Evolutionary conservation across 768 basidiomycete species (phyloP), one percentile per base, ranked within the genome.

Genomic region (Suillus luteus): DNA sequence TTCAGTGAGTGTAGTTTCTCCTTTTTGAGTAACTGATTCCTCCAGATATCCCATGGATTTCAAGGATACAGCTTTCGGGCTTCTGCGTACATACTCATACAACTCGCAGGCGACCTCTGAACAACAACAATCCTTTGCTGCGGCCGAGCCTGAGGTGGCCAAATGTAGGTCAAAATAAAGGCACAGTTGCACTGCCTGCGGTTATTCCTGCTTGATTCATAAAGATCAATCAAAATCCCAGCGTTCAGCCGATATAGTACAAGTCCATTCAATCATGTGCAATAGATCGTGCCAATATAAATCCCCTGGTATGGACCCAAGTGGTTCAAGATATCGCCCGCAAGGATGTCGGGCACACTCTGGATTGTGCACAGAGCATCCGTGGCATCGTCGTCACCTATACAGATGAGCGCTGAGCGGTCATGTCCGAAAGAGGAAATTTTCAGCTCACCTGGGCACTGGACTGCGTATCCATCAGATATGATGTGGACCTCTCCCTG

Each of bases 231-330:
- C n/a, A 14, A 14, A 37, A 4, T 55, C 3, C 55, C 12, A 2
- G 11, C 6, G n/a, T 55, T 55, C 31, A 55, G n/a, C 7, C 14
- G 6, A 37, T 37, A 55, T 37, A 37, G 22, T 55, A 55, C 12
- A 14, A 38, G n/a, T 35, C 55, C 35, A 57, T 57, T 15, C 15
- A 55, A 61, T 72, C 62, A 74, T n/a, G 73, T 76, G 70, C 68
- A 75, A 43, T 55, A 82, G 33, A 80, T 74, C 5, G 83, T 84
- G 49, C 87, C 87, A 46, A 88, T 82, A 62, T 69, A 77, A 59
- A 87, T 82, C 24, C 85, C 86, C 62, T 86, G 72, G 65, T 82
- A 83, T 10, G 82, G 79, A 65, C 88, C 88, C 55, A 85, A 70
- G 72, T 91, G 89, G 69, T 90, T 69, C 7, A 82, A 59, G 52